Base-by-base conservation (phyloP, 1,139 yeast genomes). In the Saccharomyces hybrid region DNA sequence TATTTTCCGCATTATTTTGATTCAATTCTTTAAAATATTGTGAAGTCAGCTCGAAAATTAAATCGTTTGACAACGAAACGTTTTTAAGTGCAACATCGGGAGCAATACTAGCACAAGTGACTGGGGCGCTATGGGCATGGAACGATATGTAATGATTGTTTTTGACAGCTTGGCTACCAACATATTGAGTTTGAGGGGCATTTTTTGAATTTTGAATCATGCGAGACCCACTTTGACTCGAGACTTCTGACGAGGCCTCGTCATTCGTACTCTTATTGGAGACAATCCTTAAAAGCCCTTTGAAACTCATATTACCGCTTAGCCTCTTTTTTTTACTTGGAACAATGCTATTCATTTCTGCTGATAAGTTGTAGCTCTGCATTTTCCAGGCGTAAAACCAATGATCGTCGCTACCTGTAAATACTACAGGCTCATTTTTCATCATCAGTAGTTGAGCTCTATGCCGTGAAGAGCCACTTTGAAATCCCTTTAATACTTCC, bases 51-150 rank as follows among this genome's bases (percentile, higher is more conserved):
- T 88, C 96, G 67, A 79, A 89, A 3, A 90, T 81, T 4, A 87
- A 81, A 67, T 90, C 97, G 64, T 86, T 86, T 1, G 96, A 85
- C 49, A 84, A 73, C 48, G 86, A 84, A 52, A 90, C 70, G 14
- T 84, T 73, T 56, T 80, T 81, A 55, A 80, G 76, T 0, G 97
- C 84, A 1, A 75, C 73, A 14, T 79, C 73, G 0, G 98, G 97
- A 0, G 96, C 97, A 71, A 89, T 81, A 0, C 82, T 64, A 0
- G 96, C 95, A 29, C 81, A 84, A 49, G 95, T 89, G 26, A 90
- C 88, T 47, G 81, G 79, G 1, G 84, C 75, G 63, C 81, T 83
- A 70, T 88, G 91, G 0, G 95, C 90, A 70, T 87, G 95, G 68
- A 89, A 87, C 3, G 87, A 78, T 2, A 86, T 77, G 67, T 82